A percentile compares a stretch with the other conserved stretches of the same genome.
Evolutionary conservation across 208 protist species (phyloP).

Genomic region (Blechomonas ayalai): DNA sequence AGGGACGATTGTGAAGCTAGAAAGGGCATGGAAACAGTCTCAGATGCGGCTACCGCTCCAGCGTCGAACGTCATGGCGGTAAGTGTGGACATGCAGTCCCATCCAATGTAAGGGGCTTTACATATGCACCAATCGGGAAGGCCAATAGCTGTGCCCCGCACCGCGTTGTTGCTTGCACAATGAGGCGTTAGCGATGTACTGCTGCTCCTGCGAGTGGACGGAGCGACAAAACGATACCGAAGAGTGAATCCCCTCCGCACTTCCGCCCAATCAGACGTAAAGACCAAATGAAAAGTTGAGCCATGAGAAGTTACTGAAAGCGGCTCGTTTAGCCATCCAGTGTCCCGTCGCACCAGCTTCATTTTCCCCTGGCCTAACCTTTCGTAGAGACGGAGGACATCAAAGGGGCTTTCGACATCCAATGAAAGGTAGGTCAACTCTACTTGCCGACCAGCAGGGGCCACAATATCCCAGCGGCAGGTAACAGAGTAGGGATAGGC

Average conservation of each 20-base stretch:
- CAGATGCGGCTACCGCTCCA: too few relatives aligned
- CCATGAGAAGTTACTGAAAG: constrained; percentile 15
- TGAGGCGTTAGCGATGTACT: too few relatives aligned
- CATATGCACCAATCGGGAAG: constrained; percentile 34
- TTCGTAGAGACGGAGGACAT: constrained; percentile 48
- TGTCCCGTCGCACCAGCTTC: constrained; percentile 10
- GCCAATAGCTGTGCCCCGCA: constrained; percentile 17
- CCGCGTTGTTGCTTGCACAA: constrained; percentile 2
- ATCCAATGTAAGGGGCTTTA: constrained; percentile 25
- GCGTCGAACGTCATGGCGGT: too few relatives aligned
- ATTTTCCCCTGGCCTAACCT: not conserved
- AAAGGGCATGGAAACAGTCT: too few relatives aligned
- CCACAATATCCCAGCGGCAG: constrained; percentile 52
- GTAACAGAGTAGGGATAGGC: constrained; percentile 36
- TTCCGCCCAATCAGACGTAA: constrained; percentile 47
- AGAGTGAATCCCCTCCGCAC: constrained; percentile 36
- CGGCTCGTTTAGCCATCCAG: not conserved
- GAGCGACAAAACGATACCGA: constrained; percentile 43
- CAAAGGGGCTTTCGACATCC: constrained; percentile 25
- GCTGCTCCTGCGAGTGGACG: not conserved
- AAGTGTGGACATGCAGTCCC: too few relatives aligned
- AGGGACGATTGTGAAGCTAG: too few relatives aligned
- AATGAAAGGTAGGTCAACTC: constrained; percentile 31
- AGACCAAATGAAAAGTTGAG: constrained; percentile 27
- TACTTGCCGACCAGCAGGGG: constrained; percentile 16